phyloP scores from a whole-genome alignment of 306 rosid genomes.

The Fragaria vesca region DNA sequence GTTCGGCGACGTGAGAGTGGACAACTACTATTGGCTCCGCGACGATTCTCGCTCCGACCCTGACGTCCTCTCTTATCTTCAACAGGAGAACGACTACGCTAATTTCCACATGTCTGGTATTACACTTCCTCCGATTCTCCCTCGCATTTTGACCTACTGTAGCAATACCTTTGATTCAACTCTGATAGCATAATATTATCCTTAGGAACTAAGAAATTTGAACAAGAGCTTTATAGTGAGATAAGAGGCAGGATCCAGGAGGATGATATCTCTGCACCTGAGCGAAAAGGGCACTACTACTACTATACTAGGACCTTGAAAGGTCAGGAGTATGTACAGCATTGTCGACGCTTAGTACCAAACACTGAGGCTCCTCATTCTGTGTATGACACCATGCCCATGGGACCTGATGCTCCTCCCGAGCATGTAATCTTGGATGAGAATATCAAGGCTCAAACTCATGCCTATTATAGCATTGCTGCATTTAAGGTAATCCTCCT shows the following conservation, averaged over 20 bases:
- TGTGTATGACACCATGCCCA: slow-evolving; percentile 64
- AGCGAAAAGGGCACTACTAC: slow-evolving; percentile 63
- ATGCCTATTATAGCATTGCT: slow-evolving; percentile 53
- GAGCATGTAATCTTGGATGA: slow-evolving; percentile 87
- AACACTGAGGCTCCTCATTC: slow-evolving; percentile 43
- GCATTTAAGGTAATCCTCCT: slow-evolving; percentile 45
- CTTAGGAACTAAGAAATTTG: slow-evolving; percentile 60
- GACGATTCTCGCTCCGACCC: slow-evolving; percentile 78
- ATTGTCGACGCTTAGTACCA: slow-evolving; percentile 62
- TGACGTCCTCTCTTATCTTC: slow-evolving; percentile 58
- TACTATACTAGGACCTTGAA: slow-evolving; percentile 63
- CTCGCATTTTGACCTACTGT: background rate
- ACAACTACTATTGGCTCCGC: slow-evolving; percentile 86
- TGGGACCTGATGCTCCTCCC: slow-evolving; percentile 59
- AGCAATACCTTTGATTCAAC: too few species aligned
- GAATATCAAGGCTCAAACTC: slow-evolving; percentile 66
- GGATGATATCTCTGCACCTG: slow-evolving; percentile 73
- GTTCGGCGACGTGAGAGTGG: slow-evolving; percentile 76
- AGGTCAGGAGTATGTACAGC: slow-evolving; percentile 79
- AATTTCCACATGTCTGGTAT: slow-evolving; percentile 62
- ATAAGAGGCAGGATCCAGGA: slow-evolving; percentile 81
- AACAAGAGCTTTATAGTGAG: slow-evolving; percentile 68
- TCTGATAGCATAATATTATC: too few species aligned
- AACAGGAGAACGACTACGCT: slow-evolving; percentile 62
- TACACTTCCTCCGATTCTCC: too few species aligned